Evolutionary conservation across 257 asterid species (phyloP).

Genomic region (Gentiana dahurica): DNA sequence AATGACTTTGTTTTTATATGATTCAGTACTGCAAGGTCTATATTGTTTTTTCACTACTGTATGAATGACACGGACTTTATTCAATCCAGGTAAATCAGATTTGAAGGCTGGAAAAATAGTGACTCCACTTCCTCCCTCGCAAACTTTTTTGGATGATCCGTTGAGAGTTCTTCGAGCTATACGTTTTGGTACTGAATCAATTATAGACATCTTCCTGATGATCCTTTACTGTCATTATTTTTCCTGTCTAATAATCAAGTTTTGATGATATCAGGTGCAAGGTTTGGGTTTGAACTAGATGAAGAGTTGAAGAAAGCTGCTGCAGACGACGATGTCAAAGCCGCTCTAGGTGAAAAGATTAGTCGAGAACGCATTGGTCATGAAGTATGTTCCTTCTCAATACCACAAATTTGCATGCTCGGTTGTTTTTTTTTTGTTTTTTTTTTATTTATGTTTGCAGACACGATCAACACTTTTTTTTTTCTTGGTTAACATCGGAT

Average conservation of each 20-base stretch:
- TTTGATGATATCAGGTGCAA: slow-evolving; percentile 48
- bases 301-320: slow-evolving; percentile 82
- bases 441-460: background rate
- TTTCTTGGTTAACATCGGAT: slow-evolving; percentile 1
- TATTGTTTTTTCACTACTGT: background rate
- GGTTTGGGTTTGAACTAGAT: slow-evolving; percentile 68
- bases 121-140: slow-evolving; percentile 88
- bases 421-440: background rate
- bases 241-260: slow-evolving; percentile 1
- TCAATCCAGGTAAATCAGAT: slow-evolving; percentile 54
- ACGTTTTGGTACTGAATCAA: slow-evolving; percentile 57
- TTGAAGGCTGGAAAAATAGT: slow-evolving; percentile 77
- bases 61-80: slow-evolving; percentile 3
- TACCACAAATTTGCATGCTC: background rate
- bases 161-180: slow-evolving; percentile 94
- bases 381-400: slow-evolving; percentile 42
- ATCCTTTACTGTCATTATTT: slow-evolving; percentile 1
- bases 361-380: slow-evolving; percentile 91
- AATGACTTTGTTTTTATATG: background rate
- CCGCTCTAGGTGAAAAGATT: slow-evolving; percentile 73
- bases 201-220: no score
- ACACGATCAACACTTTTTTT: background rate
- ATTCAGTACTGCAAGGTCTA: background rate
- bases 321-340: slow-evolving; percentile 58
- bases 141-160: slow-evolving; percentile 93